Conservation (phyloP, 805 yeast species). For the Diddensiella santjacobensis region DNA sequence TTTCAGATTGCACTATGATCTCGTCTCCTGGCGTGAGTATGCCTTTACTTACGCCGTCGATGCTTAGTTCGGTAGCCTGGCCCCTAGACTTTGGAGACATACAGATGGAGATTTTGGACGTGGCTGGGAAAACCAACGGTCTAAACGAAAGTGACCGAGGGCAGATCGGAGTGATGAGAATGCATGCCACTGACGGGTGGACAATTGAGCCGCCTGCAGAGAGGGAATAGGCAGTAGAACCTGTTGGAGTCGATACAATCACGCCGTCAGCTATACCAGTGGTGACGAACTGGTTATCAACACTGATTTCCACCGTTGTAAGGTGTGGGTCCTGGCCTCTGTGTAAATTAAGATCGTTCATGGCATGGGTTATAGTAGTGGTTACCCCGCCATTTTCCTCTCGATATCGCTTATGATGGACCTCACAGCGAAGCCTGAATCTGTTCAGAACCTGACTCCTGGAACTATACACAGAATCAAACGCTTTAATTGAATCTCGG, state of each 20-base stretch:
- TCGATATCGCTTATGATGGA: constrained; percentile 11
- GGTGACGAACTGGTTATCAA: constrained; percentile 80
- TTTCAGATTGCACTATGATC: constrained; percentile 28
- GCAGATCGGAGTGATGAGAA: constrained; percentile 83
- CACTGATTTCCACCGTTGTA: constrained; percentile 75
- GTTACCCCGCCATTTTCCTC: constrained; percentile 9
- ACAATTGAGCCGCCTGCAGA: constrained; percentile 91
- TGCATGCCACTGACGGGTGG: constrained; percentile 81
- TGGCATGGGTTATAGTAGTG: constrained; percentile 58
- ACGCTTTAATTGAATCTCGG: constrained; percentile 53
- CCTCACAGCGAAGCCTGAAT: constrained; percentile 68
- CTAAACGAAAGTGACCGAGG: constrained; percentile 89
- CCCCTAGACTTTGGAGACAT: constrained; percentile 35
- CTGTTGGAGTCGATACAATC: constrained; percentile 84
- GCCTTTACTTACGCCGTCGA: constrained; percentile 81
- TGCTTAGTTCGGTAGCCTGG: constrained; percentile 54
- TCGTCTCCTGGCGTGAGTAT: constrained; percentile 65
- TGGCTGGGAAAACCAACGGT: constrained; percentile 77
- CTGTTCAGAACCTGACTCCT: constrained; percentile 72
- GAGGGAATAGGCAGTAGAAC: constrained; percentile 89
- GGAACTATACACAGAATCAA: constrained; percentile 61
- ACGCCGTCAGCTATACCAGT: constrained; percentile 92
- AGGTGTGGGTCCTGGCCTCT: constrained; percentile 86
- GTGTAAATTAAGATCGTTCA: constrained; percentile 88
- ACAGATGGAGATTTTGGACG: constrained; percentile 54